phyloP scores from a whole-genome alignment of 129 eudicot genomes.

The Daucus carota region DNA sequence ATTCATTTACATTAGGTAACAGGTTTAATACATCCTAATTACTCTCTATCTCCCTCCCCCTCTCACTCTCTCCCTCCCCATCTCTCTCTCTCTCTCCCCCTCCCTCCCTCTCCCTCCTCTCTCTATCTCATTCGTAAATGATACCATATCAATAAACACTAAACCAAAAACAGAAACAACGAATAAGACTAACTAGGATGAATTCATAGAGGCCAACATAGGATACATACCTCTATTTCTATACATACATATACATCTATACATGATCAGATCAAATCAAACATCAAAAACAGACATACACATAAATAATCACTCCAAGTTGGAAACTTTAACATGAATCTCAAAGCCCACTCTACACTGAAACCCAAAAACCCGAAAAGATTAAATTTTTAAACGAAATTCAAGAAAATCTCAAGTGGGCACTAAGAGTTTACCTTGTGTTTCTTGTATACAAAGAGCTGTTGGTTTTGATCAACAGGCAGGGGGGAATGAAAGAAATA shows the following conservation, averaged over 20 bases:
- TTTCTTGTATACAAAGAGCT: slow-evolving; percentile 5
- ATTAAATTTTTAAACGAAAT: background rate
- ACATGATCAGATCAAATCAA: slow-evolving; percentile 5
- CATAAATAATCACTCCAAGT: background rate
- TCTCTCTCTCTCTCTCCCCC: background rate
- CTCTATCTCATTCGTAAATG: background rate
- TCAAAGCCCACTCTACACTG: background rate
- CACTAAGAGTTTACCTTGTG: slow-evolving; percentile 12
- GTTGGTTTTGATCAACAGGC: slow-evolving; percentile 11
- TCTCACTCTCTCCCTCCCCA: background rate
- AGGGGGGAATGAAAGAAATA: background rate
- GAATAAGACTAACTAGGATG: background rate
- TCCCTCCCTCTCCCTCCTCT: background rate
- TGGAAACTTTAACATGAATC: background rate
- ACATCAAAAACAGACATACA: background rate
- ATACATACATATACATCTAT: background rate
- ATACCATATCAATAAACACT: background rate
- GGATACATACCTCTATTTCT: background rate
- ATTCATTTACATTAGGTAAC: background rate
- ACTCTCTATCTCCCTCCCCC: too few relatives aligned
- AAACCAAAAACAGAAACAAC: background rate
- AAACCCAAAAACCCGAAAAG: background rate
- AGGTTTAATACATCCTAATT: background rate
- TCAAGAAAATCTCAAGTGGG: background rate
- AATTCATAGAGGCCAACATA: background rate